These are phyloP conservation scores for Phytophthora pistaciae DNA, from an alignment of 352 stramenopile genomes.

Conservation along the genomic window DNA sequence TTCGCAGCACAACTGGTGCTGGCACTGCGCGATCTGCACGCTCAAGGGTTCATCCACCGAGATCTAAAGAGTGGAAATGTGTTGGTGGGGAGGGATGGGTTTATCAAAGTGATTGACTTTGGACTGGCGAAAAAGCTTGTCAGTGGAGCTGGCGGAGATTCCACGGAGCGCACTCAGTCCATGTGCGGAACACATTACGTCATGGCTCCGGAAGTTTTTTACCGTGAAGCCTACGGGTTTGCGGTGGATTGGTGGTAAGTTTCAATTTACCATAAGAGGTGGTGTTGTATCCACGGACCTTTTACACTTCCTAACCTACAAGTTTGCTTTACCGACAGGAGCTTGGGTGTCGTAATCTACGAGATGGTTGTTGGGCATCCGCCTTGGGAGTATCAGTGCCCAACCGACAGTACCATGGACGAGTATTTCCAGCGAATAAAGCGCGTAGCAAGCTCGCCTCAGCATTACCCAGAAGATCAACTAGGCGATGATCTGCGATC, in stretches of 20 bases:
- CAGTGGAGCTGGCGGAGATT: not conserved
- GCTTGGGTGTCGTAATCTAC: constrained; percentile 75
- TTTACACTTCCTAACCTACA: not conserved
- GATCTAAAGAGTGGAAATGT: constrained; percentile 88
- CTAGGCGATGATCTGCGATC: constrained; percentile 33
- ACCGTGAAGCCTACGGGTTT: constrained; percentile 39
- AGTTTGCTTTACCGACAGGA: constrained; percentile 43
- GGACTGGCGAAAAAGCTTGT: constrained; percentile 57
- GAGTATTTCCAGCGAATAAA: constrained; percentile 51
- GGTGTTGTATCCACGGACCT: not conserved
- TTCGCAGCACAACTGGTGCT: constrained; percentile 79
- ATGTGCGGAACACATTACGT: constrained; percentile 81
- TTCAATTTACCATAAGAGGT: not conserved
- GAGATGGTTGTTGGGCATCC: constrained; percentile 75
- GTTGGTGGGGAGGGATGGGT: constrained; percentile 50
- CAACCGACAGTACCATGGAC: constrained; percentile 20
- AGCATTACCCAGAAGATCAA: not conserved
- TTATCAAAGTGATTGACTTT: constrained; percentile 79
- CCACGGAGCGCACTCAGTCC: constrained; percentile 38
- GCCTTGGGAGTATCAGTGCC: constrained; percentile 76
- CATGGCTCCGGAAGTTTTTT: constrained; percentile 78
- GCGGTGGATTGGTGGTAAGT: constrained; percentile 77
- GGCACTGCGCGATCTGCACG: constrained; percentile 62
- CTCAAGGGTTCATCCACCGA: constrained; percentile 67
- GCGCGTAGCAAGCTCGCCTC: constrained; percentile 14